phyloP scores from a whole-genome alignment of 805 yeast genomes.

The Priceomyces melissophilus region DNA sequence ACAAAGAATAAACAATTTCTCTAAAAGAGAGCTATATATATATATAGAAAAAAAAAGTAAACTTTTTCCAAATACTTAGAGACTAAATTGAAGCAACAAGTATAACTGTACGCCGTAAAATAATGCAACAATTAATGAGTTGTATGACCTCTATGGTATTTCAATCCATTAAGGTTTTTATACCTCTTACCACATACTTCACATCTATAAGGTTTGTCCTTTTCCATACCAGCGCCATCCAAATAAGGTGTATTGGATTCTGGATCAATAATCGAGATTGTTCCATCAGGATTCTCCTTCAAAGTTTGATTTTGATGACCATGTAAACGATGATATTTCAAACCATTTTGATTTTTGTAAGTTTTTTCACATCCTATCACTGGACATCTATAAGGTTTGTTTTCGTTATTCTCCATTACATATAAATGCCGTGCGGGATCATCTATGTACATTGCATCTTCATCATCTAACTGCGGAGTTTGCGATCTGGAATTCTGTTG shows the following conservation, averaged over 20 bases:
- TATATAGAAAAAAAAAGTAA: slow-evolving; percentile 1
- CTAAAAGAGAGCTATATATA: background rate
- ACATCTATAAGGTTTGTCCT: slow-evolving; percentile 97
- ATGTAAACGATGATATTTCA: slow-evolving; percentile 91
- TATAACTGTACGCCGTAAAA: background rate
- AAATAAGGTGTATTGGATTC: slow-evolving; percentile 83
- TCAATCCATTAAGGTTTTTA: slow-evolving; percentile 92
- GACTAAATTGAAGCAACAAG: background rate
- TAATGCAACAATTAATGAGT: slow-evolving; percentile 58
- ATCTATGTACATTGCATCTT: slow-evolving; percentile 79
- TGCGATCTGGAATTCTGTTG: slow-evolving; percentile 14
- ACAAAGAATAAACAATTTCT: background rate
- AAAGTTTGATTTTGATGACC: slow-evolving; percentile 96
- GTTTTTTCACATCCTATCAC: slow-evolving; percentile 98
- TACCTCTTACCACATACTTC: slow-evolving; percentile 98
- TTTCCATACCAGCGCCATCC: slow-evolving; percentile 92
- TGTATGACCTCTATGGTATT: slow-evolving; percentile 97
- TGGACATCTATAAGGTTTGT: slow-evolving; percentile 95
- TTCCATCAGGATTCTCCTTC: slow-evolving; percentile 88
- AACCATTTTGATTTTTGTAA: slow-evolving; percentile 95
- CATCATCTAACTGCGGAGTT: slow-evolving; percentile 48
- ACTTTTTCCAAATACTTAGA: background rate
- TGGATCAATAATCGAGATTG: slow-evolving; percentile 90
- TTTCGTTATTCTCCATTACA: slow-evolving; percentile 87
- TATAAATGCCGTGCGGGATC: slow-evolving; percentile 95